Base-by-base conservation (phyloP, 257 asterid genomes). In the Nicotiana tomentosiformis region DNA sequence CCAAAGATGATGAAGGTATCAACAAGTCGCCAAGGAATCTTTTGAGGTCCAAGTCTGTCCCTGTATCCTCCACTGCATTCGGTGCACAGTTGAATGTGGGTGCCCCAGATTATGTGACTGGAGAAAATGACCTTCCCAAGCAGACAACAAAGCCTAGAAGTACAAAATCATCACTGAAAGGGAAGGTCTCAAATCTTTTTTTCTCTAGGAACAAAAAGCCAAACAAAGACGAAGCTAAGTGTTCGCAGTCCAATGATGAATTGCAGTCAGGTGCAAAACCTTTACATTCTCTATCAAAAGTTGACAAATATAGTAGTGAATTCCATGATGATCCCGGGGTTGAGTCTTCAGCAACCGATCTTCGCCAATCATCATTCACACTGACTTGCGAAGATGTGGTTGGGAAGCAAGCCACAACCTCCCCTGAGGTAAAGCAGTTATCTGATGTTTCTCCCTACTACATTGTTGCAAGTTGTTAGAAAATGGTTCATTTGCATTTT, bases 381-480 rank as follows among this genome's bases (percentile, higher is more conserved):
- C 81, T 86, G 64, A 82, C 90, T 83, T 88, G 88, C 15, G 37
- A 89, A 69, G 65, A 64, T 70, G 78, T 66, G n/a, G 74, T 77
- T 55, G 89, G 84, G 86, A 85, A 83, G 83, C 86, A 74, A 49
- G 84, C 86, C 87, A 55, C 76, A 61, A 64, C 69, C 68, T 83
- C 93, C 56, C 82, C 88, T 16, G 92, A 91, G 97, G 98, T 94
- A 90, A 84, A 79, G 67, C 84, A 35, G 30, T 20, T 46, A 56
- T 61, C 43, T 76, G 64, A 51, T 51, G 64, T 51, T 74, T 74
- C 80, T 74, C 29, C 23, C 43, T 74, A 26, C 7, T 74, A 74
- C 80, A 26, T 61, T 74, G 26, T 15, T 14, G 26, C 64, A 74
- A 74, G 80, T 51, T 74, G 62, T 53, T 53, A 14, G 62, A 49